Evolutionary conservation across 176 grass and related monocot species (phyloP).

Genomic region (sorghum (Sorghum bicolor)): DNA sequence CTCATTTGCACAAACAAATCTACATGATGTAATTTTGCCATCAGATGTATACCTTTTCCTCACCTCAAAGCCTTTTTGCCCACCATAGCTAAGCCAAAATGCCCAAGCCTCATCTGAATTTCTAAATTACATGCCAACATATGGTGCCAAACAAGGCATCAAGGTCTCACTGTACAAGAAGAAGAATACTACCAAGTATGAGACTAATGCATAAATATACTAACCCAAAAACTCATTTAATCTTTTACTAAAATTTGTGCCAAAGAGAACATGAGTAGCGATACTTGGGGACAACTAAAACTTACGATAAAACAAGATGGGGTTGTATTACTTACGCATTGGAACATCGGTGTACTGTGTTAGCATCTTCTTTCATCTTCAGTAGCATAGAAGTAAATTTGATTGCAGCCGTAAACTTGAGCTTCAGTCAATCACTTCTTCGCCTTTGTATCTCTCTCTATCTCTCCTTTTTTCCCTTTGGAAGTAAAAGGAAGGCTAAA

Average conservation of each 20-base stretch:
- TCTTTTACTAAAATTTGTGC: neutral
- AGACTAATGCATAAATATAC: neutral
- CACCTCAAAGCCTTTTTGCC: neutral
- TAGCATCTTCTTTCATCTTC: neutral
- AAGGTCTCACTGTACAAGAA: neutral
- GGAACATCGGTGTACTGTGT: neutral
- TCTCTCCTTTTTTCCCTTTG: too few species aligned
- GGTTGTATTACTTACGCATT: neutral
- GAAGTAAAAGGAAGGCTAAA: neutral
- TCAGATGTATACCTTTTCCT: slow-evolving; percentile 10
- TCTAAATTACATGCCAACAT: slow-evolving; percentile 26
- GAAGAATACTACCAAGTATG: neutral
- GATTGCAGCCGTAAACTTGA: neutral
- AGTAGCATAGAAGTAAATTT: neutral
- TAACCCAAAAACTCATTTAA: neutral
- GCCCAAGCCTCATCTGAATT: slow-evolving; percentile 6
- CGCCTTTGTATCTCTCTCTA: neutral
- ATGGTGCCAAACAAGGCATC: neutral
- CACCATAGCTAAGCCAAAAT: slow-evolving; percentile 17
- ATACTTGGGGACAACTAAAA: neutral
- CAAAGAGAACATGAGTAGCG: neutral
- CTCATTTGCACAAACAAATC: slow-evolving; percentile 7
- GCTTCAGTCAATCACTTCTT: neutral
- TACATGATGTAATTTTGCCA: slow-evolving; percentile 7
- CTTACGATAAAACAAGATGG: neutral